Conservation (phyloP, 169 alveolate genomes). For the Plasmodium vivax region DNA sequence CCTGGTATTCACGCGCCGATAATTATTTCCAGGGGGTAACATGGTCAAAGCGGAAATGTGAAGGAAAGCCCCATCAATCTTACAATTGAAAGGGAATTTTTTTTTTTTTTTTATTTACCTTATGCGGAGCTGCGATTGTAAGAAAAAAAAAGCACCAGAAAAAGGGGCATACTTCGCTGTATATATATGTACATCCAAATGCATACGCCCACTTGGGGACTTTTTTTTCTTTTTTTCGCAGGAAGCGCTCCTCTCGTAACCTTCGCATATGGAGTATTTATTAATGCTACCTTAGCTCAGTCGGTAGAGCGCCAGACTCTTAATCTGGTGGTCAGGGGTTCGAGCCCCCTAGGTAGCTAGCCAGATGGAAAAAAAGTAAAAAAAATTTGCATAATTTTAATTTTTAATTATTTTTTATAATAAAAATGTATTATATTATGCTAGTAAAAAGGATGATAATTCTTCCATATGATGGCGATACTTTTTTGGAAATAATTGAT, state of each 20-base stretch:
- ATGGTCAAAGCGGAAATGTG: not conserved
- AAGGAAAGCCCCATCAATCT: not conserved
- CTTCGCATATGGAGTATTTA: not conserved
- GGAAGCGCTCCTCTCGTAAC: not conserved
- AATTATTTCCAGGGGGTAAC: not conserved
- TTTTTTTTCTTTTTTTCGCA: not conserved
- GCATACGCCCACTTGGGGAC: not conserved
- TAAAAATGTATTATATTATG: too few species aligned
- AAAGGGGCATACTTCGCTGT: not conserved
- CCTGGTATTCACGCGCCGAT: not conserved
- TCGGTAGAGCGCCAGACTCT: constrained; percentile 99
- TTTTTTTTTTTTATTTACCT: too few species aligned
- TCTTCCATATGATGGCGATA: not conserved
- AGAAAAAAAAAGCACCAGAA: not conserved
- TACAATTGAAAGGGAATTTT: not conserved
- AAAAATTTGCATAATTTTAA: not conserved
- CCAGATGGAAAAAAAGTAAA: not conserved
- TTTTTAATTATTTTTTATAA: too few species aligned
- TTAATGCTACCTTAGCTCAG: constrained; percentile 95
- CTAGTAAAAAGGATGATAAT: too few species aligned
- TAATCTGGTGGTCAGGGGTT: constrained; percentile 99
- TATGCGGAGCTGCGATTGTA: not conserved
- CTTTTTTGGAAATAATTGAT: too few species aligned
- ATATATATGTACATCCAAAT: not conserved
- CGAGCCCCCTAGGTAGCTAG: constrained; percentile 97